Base-by-base conservation (phyloP, 257 asterid species). In the Petunia axillaris region DNA sequence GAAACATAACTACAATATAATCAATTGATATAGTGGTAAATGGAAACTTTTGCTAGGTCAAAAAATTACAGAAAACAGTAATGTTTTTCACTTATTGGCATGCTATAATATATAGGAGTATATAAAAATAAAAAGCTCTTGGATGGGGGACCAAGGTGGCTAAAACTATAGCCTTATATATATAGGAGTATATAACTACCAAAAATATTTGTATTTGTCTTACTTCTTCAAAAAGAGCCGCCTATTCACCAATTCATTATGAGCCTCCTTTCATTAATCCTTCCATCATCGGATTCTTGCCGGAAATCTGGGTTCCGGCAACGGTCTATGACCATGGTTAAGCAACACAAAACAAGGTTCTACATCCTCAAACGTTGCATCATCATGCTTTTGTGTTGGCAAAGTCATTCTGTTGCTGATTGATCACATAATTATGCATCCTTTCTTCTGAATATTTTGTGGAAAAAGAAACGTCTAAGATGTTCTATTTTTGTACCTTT, bases 351-450 rank as follows among this genome's bases (percentile, higher is more conserved):
- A 75, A 87, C 90, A 39, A 87, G 88, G 76, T 71, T 85, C 76
- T 87, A 87, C 80, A 87, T 87, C 82, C 90, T 87, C 40, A 75
- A 80, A 15, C 90, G 90, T 66, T 87, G 88, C 55, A 84, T 85
- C 58, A 60, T 77, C 48, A 87, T 87, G 88, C 90, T 87, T 46
- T 65, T 87, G 44, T 87, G 90, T 58, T 87, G 90, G 90, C 81
- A 44, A 6, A 80, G 85, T 70, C 81, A 87, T 64, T 48, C 90
- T 54, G 10, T 78, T 13, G 65, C 80, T 4, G 89, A 86, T 66
- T 86, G 25, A 79, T 50, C 11, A 6, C 37, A 2, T 1, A 6
- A 38, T 68, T n/a, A 70, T 46, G 6, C 15, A 15, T 76, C 53
- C 4, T 77, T 44, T 77, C 70, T 77, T 77, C 71, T 60, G 43